Evolutionary conservation across 352 stramenopile genomes (phyloP), one percentile per base, ranked within the genome.

Genomic region (Pythium plurisporium): DNA sequence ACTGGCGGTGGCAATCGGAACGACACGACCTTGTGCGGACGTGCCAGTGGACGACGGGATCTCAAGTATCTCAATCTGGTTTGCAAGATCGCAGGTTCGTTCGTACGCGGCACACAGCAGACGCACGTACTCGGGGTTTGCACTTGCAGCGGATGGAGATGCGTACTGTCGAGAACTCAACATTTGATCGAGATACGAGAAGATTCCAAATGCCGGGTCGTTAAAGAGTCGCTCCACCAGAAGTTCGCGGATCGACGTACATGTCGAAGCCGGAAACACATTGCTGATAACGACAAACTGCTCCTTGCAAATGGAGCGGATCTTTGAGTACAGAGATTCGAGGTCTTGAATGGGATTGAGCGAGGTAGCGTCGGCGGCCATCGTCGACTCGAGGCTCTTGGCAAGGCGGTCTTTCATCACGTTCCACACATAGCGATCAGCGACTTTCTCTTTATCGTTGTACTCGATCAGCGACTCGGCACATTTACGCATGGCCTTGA

Each of bases 381-480:
- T 59, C 76, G 68, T 27, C 20, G 47, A 26, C 14, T 57, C 49
- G 25, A 57, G 37, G 36, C 37, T 57, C 37, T 79, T 87, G 7
- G 75, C 73, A 10, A 93, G 63, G 10, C 62, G 67, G 27, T 90
- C 77, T 40, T 87, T 88, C 61, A 91, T 84, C 36, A 93, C 74
- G 49, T 93, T 93, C 83, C 83, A 93, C 27, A 93, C 81, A 41
- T 84, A 93, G 40, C 81, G 79, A 55, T 93, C 83, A 1, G 77
- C 76, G 4, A 91, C 78, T 51, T 90, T 91, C 27, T 93, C 83
- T 44, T 88, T 87, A 60, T 87, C 79, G 33, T 86, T 89, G 67
- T 89, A 91, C 50, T 87, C 83, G 40, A 91, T 82, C 14, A 93
- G 67, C 36, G 83, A 91, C 41, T 76, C 66, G 15, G 74, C 81